Evolutionary conservation across 1,284 basidiomycete species (phyloP).

Genomic region (Leccinum proliferum): DNA sequence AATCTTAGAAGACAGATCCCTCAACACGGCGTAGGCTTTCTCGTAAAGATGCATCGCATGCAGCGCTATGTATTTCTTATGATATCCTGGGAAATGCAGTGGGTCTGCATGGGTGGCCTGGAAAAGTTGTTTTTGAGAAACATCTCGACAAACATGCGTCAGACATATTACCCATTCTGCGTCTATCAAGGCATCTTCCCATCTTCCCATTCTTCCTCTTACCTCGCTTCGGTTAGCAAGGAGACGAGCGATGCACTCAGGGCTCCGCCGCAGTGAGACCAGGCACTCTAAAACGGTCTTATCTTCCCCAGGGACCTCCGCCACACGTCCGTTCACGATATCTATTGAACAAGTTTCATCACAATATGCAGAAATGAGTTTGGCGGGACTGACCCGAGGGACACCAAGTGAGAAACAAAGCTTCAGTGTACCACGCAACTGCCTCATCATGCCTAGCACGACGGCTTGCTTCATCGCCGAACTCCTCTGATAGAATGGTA

Average conservation of each 20-base stretch:
- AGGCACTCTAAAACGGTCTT: background rate
- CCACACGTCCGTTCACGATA: background rate
- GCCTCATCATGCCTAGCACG: conserved; percentile 3
- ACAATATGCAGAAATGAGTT: too few species aligned
- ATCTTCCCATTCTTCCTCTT: background rate
- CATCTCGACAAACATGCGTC: background rate
- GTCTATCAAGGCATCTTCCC: background rate
- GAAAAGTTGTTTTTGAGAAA: background rate
- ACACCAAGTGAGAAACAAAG: conserved; percentile 1
- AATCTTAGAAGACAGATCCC: background rate
- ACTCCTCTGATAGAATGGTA: background rate
- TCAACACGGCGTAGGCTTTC: background rate
- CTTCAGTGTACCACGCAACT: conserved; percentile 8
- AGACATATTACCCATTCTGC: conserved; percentile 4
- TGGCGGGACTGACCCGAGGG: background rate
- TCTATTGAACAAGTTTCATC: background rate
- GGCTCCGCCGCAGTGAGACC: background rate
- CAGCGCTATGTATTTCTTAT: conserved; percentile 5
- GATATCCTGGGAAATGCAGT: conserved; percentile 5
- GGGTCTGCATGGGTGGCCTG: conserved; percentile 9
- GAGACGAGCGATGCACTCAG: conserved; percentile 1
- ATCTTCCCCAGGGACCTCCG: too few species aligned
- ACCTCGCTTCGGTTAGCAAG: conserved; percentile 8
- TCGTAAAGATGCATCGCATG: background rate
- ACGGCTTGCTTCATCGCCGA: conserved; percentile 3